Evolutionary conservation across 768 basidiomycete genomes (phyloP).

Genomic region (Hemileccinum rubropunctum): DNA sequence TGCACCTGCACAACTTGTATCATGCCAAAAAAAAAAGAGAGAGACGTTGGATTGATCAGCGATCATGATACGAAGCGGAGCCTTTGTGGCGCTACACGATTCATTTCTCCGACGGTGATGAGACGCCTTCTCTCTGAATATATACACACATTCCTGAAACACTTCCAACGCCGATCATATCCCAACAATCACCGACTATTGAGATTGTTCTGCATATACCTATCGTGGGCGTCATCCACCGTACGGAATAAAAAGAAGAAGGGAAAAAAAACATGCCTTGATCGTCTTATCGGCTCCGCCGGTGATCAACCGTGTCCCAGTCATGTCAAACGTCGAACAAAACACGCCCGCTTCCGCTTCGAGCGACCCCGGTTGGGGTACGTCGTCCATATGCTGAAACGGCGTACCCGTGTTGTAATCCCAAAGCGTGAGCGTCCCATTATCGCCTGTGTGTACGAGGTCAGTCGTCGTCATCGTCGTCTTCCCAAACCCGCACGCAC

Average conservation of each 20-base stretch:
- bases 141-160: too few species aligned
- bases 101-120: too few species aligned
- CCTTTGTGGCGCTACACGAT: too few species aligned
- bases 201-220: conserved; percentile 69
- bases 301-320: conserved; percentile 91
- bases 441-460: conserved; percentile 61
- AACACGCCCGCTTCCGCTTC: conserved; percentile 97
- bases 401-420: conserved; percentile 93
- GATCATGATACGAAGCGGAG: too few species aligned
- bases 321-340: conserved; percentile 95
- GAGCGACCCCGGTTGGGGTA: conserved; percentile 95
- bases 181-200: not conserved
- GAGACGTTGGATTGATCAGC: too few species aligned
- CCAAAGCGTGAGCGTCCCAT: conserved; percentile 90
- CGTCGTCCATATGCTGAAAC: conserved; percentile 91
- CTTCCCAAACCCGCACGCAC: conserved; percentile 38
- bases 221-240: conserved; percentile 15
- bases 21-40: too few species aligned
- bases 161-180: too few species aligned
- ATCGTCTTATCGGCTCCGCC: conserved; percentile 99
- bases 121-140: too few species aligned
- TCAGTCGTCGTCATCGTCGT: not conserved
- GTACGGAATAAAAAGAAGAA: not conserved
- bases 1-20: too few species aligned
- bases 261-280: conserved; percentile 55